Conservation (phyloP, 352 stramenopile genomes). For the Globisporangium recalcitrans region DNA sequence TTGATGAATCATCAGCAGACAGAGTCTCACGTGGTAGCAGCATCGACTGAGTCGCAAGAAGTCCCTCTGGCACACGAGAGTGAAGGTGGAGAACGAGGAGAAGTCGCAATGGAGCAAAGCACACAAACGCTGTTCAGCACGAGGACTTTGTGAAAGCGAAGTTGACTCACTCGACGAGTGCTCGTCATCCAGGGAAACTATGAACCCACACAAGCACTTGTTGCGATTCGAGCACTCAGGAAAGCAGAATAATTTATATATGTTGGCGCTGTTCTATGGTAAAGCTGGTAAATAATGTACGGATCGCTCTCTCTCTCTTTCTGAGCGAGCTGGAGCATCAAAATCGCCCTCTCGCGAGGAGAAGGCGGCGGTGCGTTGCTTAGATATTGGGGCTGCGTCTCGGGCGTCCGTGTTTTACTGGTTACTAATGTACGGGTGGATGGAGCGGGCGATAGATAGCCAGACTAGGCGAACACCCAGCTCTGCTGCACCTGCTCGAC, state of each 20-base stretch:
- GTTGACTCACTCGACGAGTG: background rate
- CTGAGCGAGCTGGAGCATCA: background rate
- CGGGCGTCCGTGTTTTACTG: background rate
- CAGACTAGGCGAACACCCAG: conserved; percentile 32
- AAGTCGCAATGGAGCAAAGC: too few relatives aligned
- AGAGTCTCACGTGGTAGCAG: conserved; percentile 1
- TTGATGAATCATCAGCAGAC: background rate
- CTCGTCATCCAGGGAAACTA: too few relatives aligned
- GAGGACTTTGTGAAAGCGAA: too few relatives aligned
- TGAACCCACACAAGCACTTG: too few relatives aligned
- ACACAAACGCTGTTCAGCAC: too few relatives aligned
- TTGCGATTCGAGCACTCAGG: too few relatives aligned
- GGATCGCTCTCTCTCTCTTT: background rate
- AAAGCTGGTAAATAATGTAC: conserved; percentile 4
- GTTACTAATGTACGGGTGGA: conserved; percentile 1
- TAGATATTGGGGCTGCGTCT: background rate
- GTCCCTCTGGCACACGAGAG: conserved; percentile 2
- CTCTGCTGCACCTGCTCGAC: conserved; percentile 53
- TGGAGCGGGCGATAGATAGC: background rate
- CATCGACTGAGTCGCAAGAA: background rate
- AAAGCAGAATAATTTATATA: conserved; percentile 6
- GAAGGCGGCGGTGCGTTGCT: background rate
- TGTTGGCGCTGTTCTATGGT: background rate
- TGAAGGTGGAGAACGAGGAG: background rate
- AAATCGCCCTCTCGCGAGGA: conserved; percentile 4